A percentile compares a stretch with the other conserved stretches of the same genome.
Evolutionary conservation across 108 stramenopile species (phyloP).

Genomic region (Licmophora abbreviata): DNA sequence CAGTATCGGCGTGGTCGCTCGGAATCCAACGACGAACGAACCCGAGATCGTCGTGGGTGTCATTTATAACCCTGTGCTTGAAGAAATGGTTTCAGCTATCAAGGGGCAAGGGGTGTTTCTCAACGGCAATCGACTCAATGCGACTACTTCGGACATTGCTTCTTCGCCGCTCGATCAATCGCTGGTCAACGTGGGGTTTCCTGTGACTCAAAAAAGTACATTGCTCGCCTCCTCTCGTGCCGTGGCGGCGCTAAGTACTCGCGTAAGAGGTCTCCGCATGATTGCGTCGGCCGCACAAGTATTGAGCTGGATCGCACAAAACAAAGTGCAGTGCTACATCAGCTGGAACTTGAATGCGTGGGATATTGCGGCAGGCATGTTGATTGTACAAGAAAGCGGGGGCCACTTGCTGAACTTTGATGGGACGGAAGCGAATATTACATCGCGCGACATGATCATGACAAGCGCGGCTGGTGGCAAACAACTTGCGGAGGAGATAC

Average conservation of each 20-base stretch:
- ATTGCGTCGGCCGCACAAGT: slow-evolving; percentile 37
- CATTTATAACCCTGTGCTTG: slow-evolving; percentile 35
- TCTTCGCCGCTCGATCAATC: slow-evolving; percentile 12
- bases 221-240: slow-evolving; percentile 34
- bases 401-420: slow-evolving; percentile 32
- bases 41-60: slow-evolving; percentile 41
- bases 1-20: slow-evolving; percentile 38
- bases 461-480: neutral
- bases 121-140: slow-evolving; percentile 26
- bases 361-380: slow-evolving; percentile 40
- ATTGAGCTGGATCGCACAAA: slow-evolving; percentile 43
- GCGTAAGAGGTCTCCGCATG: slow-evolving; percentile 39
- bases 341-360: slow-evolving; percentile 54
- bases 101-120: slow-evolving; percentile 34
- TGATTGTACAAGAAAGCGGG: slow-evolving; percentile 43
- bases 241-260: slow-evolving; percentile 29
- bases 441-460: neutral
- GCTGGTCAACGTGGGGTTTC: slow-evolving; percentile 48
- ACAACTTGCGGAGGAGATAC: neutral
- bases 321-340: slow-evolving; percentile 28
- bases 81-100: slow-evolving; percentile 41
- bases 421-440: slow-evolving; percentile 5
- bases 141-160: slow-evolving; percentile 1
- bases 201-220: slow-evolving; percentile 19
- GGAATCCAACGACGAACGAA: slow-evolving; percentile 3